A percentile compares a stretch with the other conserved stretches of the same genome.
These are phyloP conservation scores for Vigna nakashimae DNA, from an alignment of 306 rosid genomes.

Conservation along the genomic window DNA sequence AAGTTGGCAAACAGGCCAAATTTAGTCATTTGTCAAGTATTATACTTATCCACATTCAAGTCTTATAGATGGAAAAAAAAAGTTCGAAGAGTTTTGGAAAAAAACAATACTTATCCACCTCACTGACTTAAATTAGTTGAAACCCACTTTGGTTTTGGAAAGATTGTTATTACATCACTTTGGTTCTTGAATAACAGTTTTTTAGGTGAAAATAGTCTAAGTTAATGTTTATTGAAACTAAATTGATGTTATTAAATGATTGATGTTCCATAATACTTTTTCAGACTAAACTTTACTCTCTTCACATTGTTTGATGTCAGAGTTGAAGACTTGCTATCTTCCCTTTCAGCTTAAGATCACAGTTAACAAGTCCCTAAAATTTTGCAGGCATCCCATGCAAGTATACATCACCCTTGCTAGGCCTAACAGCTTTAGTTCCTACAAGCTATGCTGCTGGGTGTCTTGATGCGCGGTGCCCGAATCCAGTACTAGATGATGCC, in stretches of 20 bases:
- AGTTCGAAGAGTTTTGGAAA: no score
- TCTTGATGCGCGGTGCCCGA: conserved; percentile 74
- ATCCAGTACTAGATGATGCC: conserved; percentile 70
- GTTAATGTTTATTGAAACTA: no score
- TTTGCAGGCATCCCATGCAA: conserved; percentile 86
- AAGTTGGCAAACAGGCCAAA: not conserved
- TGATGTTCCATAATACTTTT: no score
- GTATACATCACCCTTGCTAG: conserved; percentile 89
- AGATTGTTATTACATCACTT: no score
- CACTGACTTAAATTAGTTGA: not conserved
- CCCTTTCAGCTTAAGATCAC: conserved; percentile 15
- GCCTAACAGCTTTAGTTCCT: conserved; percentile 70
- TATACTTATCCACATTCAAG: not conserved
- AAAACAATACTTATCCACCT: no score
- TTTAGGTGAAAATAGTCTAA: not conserved
- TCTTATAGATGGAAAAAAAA: not conserved
- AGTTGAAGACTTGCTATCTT: conserved; percentile 13
- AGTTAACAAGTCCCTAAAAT: not conserved
- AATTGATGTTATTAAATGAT: no score
- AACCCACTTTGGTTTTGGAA: not conserved
- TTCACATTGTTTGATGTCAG: not conserved
- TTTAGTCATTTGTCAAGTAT: conserved; percentile 1
- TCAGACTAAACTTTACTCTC: no score
- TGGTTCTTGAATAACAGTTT: not conserved
- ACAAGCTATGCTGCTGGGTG: conserved; percentile 75